Evolutionary conservation across 148 eudicot genomes (phyloP).

Genomic region (Pouteria glomerata): DNA sequence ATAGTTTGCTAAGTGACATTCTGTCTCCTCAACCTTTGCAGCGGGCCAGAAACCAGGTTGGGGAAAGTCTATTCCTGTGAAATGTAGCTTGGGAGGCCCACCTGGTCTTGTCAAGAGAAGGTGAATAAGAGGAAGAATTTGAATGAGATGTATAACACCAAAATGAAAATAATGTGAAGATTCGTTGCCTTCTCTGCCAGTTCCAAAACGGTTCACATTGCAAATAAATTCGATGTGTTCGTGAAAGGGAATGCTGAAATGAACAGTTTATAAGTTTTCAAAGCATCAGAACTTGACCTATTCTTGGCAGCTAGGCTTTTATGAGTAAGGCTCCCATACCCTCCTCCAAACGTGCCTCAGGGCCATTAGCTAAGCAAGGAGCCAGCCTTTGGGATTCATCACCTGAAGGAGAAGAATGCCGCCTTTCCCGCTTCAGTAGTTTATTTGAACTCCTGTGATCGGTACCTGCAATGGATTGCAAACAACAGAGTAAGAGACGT

Average conservation of each 20-base stretch:
- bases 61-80: background rate
- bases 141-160: background rate
- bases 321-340: background rate
- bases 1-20: background rate
- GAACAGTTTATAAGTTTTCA: background rate
- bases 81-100: background rate
- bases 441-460: background rate
- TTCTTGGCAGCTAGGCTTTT: background rate
- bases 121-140: background rate
- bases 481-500: background rate
- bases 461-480: background rate
- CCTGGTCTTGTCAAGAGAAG: background rate
- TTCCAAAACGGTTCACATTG: background rate
- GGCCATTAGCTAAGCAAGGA: background rate
- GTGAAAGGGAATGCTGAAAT: background rate
- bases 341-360: background rate
- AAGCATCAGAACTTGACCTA: background rate
- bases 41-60: background rate
- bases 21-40: background rate
- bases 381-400: background rate
- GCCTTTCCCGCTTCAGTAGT: background rate
- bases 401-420: background rate
- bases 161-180: background rate
- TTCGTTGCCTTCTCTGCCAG: background rate
- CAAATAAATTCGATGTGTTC: background rate